These are phyloP conservation scores for Anisodus tanguticus DNA, from an alignment of 257 asterid genomes.

Conservation along the genomic window DNA sequence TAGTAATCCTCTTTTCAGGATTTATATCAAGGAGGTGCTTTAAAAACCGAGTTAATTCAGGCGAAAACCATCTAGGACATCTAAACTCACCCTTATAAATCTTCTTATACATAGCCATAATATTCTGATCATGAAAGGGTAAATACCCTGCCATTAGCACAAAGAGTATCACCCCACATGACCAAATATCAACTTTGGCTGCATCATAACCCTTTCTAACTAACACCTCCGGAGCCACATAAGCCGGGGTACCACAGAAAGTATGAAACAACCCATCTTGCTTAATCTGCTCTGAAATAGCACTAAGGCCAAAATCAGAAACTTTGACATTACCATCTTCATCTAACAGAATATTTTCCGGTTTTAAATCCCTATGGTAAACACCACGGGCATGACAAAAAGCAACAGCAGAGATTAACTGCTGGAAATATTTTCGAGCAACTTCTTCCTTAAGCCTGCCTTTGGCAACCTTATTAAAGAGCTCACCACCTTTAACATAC, in stretches of 20 bases:
- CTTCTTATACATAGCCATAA: slow-evolving; percentile 94
- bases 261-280: slow-evolving; percentile 92
- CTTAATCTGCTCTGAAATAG: slow-evolving; percentile 88
- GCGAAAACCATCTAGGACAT: slow-evolving; percentile 93
- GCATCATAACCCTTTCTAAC: slow-evolving; percentile 86
- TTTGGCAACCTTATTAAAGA: slow-evolving; percentile 85
- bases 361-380: slow-evolving; percentile 87
- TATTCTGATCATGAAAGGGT: slow-evolving; percentile 86
- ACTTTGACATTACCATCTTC: slow-evolving; percentile 90
- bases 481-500: slow-evolving; percentile 88
- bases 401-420: slow-evolving; percentile 79
- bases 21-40: slow-evolving; percentile 60
- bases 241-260: slow-evolving; percentile 93
- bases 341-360: slow-evolving; percentile 79
- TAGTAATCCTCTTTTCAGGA: slow-evolving; percentile 67
- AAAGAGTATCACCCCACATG: slow-evolving; percentile 89
- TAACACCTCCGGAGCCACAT: slow-evolving; percentile 94
- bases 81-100: slow-evolving; percentile 87
- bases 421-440: slow-evolving; percentile 83
- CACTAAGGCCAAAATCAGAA: slow-evolving; percentile 88
- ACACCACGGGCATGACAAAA: slow-evolving; percentile 97
- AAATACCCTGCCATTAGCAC: slow-evolving; percentile 92
- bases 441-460: slow-evolving; percentile 89
- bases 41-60: slow-evolving; percentile 57
- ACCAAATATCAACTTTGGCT: slow-evolving; percentile 94